Percentiles rank a stretch among this genome's conserved stretches.
phyloP scores from a whole-genome alignment of 75 land plant species.

The Azolla pinnata region DNA sequence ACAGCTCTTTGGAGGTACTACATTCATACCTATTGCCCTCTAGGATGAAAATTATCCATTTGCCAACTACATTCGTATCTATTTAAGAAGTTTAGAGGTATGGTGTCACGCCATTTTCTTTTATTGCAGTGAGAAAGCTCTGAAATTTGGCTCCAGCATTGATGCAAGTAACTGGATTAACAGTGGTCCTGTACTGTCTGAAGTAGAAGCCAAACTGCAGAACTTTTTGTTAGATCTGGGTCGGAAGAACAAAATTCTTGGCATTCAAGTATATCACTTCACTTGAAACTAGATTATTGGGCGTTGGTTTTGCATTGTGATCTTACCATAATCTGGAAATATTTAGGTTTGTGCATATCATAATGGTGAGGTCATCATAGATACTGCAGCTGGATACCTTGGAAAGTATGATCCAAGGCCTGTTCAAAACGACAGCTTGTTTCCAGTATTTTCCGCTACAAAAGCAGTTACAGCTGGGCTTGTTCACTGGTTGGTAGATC shows the following conservation, averaged over 20 bases:
- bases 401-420: constrained; percentile 92
- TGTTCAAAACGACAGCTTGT: constrained; percentile 74
- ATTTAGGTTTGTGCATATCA: constrained; percentile 86
- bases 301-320: background rate
- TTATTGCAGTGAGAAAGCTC: background rate
- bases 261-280: constrained; percentile 53
- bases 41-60: background rate
- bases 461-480: constrained; percentile 91
- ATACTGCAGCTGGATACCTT: constrained; percentile 78
- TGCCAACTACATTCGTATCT: background rate
- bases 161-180: constrained; percentile 38
- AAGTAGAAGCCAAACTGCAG: constrained; percentile 61
- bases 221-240: constrained; percentile 51
- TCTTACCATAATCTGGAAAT: background rate
- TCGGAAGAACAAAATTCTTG: constrained; percentile 48
- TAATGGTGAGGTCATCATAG: constrained; percentile 85
- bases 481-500: constrained; percentile 81
- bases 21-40: constrained; percentile 14
- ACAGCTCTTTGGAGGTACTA: constrained; percentile 56
- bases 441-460: constrained; percentile 83
- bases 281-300: background rate
- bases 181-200: constrained; percentile 50
- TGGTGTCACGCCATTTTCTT: constrained; percentile 1
- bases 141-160: background rate
- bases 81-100: background rate